Evolutionary conservation across 306 rosid species (phyloP).

Genomic region (Boehmeria nivea): DNA sequence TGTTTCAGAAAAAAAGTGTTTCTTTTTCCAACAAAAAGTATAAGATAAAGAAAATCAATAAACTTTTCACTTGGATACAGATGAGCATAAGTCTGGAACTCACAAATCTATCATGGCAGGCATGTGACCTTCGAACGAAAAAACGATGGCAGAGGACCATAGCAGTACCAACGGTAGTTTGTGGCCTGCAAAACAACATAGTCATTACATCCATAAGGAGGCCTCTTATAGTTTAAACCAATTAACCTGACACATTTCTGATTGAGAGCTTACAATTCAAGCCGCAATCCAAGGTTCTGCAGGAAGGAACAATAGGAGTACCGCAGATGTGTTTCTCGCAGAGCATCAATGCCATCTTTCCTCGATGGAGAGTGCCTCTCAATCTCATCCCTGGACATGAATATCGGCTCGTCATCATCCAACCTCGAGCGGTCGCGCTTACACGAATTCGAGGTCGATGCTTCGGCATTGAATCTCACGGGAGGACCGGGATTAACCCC

Average conservation of each 20-base stretch:
- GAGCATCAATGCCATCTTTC: constrained; percentile 84
- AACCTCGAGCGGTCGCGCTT: constrained; percentile 54
- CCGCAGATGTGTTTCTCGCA: constrained; percentile 83
- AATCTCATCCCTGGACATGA: constrained; percentile 92
- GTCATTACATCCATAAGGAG: not conserved
- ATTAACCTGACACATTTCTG: not conserved
- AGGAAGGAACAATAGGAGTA: constrained; percentile 90
- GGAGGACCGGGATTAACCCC: constrained; percentile 34
- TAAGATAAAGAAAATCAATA: not conserved
- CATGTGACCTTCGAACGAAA: constrained; percentile 85
- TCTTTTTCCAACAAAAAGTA: not conserved
- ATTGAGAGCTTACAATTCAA: constrained; percentile 70
- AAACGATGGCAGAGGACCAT: constrained; percentile 98
- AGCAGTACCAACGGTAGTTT: constrained; percentile 89
- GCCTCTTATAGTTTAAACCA: not conserved
- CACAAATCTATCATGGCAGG: constrained; percentile 95
- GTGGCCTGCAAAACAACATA: constrained; percentile 60
- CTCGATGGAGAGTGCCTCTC: constrained; percentile 93
- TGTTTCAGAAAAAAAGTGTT: not conserved
- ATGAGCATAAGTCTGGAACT: constrained; percentile 29
- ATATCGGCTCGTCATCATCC: constrained; percentile 65
- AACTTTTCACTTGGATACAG: not conserved
- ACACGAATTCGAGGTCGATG: constrained; percentile 41
- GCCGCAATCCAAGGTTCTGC: constrained; percentile 82
- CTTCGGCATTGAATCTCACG: constrained; percentile 39